Base-by-base conservation (phyloP, 257 asterid genomes). In the Craterostigma plantagineum region DNA sequence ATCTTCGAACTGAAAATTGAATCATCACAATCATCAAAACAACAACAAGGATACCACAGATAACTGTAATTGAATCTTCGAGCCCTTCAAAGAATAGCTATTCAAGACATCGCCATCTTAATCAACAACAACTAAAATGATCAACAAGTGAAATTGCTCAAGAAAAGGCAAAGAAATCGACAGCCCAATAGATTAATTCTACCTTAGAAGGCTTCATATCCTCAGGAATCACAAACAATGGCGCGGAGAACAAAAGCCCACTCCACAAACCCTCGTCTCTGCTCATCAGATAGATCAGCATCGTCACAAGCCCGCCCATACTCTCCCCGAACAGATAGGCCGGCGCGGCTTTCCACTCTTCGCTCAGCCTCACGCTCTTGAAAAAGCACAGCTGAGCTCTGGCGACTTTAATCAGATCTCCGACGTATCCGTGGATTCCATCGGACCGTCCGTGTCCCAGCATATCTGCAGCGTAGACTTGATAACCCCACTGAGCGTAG, bases 391-490 rank as follows among this genome's bases (percentile, higher is more conserved):
- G 60, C 33, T 93, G 69, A 1, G 93, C 67, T 1, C 69, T 81
- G 0, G 95, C 95, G 0, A 68, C 73, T 70, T 70, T 77, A 38
- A 72, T 23, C 51, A 90, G 68, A 9, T 90, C 94, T 0, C 99
- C 99, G 14, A 77, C 35, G 63, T 90, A 90, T 54, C 95, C 58
- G 0, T 53, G 74, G 41, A 90, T 42, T 12, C 99, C 99, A 0
- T 90, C 99, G 18, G 95, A 83, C 18, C 99, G 91, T 40, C 99
- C 99, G 64, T 90, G 99, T 13, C 99, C 96, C 33, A 72, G 71
- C 11, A 79, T 54, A 43, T 90, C 99, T 10, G 99, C 95, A 44
- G 92, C 84, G 62, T 77, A 77, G 46, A 90, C 99, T 35, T 92
- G 92, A 56, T 90, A 90, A 0, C 99, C 99, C 99, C 99, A 90